These are phyloP conservation scores for Cryptococcus neoformans DNA, from an alignment of 1,284 basidiomycete genomes.

Conservation along the genomic window DNA sequence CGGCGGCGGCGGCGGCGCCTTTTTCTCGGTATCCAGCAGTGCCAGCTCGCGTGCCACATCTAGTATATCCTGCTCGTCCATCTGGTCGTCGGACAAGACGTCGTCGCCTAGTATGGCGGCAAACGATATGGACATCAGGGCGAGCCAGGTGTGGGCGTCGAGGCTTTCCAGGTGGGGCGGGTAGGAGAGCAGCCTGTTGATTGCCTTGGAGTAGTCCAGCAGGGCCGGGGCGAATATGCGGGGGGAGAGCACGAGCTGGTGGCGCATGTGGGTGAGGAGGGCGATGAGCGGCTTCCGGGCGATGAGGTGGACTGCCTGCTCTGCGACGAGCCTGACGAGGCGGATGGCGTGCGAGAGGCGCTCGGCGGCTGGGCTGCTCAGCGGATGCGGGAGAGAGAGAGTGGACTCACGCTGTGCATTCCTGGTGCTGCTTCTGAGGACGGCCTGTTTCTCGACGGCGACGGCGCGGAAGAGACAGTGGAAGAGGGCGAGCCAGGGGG, in stretches of 20 bases:
- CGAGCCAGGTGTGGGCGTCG: slow-evolving; percentile 63
- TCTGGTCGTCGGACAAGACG: slow-evolving; percentile 47
- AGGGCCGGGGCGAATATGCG: slow-evolving; percentile 63
- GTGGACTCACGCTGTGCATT: slow-evolving; percentile 33
- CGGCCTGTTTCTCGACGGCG: slow-evolving; percentile 57
- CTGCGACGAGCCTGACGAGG: slow-evolving; percentile 35
- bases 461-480: slow-evolving; percentile 69
- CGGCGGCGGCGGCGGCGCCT: background rate
- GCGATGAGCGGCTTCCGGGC: slow-evolving; percentile 28
- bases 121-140: slow-evolving; percentile 67
- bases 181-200: slow-evolving; percentile 63
- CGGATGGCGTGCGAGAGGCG: slow-evolving; percentile 29
- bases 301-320: slow-evolving; percentile 34
- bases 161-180: slow-evolving; percentile 76
- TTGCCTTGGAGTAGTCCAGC: slow-evolving; percentile 75
- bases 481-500: slow-evolving; percentile 66
- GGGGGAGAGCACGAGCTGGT: slow-evolving; percentile 59
- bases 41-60: slow-evolving; percentile 20
- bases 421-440: slow-evolving; percentile 55
- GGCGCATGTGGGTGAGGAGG: slow-evolving; percentile 64
- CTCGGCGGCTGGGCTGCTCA: background rate
- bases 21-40: background rate
- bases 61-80: slow-evolving; percentile 20
- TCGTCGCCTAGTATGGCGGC: slow-evolving; percentile 68
- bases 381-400: no score